Conservation (phyloP, 2,329 filamentous ascomycete species). For the Ophiosphaerella herpotricha region DNA sequence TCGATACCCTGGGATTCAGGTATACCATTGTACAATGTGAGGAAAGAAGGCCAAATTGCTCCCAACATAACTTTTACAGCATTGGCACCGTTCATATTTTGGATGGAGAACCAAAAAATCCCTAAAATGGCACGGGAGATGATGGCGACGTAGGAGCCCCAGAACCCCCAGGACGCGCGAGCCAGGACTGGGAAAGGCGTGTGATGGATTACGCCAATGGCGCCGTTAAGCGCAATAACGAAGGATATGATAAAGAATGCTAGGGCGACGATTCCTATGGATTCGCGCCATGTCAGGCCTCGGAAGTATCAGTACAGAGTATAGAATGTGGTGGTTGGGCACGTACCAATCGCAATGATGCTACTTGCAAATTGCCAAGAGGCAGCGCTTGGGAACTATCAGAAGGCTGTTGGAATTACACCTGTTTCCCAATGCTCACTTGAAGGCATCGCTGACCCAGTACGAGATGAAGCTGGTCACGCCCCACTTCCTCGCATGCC, state of each 20-base stretch:
- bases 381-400: constrained; percentile 40
- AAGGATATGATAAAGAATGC: constrained; percentile 60
- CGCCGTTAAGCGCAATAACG: constrained; percentile 66
- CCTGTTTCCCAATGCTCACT: constrained; percentile 30
- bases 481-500: constrained; percentile 52
- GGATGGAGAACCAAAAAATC: constrained; percentile 68
- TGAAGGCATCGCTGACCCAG: constrained; percentile 59
- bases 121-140: constrained; percentile 59
- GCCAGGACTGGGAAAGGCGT: constrained; percentile 62
- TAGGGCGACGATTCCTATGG: constrained; percentile 57
- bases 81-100: constrained; percentile 66
- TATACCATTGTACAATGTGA: constrained; percentile 58
- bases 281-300: constrained; percentile 62
- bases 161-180: constrained; percentile 62
- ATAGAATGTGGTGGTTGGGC: background rate
- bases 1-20: constrained; percentile 58
- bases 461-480: constrained; percentile 54
- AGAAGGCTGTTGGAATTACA: background rate
- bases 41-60: constrained; percentile 64
- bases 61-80: constrained; percentile 57
- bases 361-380: constrained; percentile 57
- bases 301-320: background rate
- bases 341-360: constrained; percentile 45
- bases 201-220: constrained; percentile 53
- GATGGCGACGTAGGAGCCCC: constrained; percentile 60